phyloP scores from a whole-genome alignment of 208 protist genomes.

The Balamuthia mandrillaris region DNA sequence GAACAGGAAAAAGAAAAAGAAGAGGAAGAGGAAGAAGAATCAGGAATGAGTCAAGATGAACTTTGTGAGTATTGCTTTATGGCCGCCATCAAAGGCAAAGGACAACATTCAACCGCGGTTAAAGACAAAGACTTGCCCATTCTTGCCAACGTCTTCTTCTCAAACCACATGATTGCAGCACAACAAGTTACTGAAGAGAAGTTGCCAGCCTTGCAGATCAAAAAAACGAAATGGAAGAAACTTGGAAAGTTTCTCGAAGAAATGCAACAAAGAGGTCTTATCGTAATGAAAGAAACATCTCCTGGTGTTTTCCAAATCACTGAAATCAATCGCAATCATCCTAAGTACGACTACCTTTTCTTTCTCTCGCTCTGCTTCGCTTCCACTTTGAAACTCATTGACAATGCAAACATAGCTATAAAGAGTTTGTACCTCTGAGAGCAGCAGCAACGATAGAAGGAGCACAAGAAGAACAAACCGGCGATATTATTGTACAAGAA shows the following conservation, averaged over 20 bases:
- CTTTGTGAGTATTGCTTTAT: background rate
- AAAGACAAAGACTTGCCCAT: background rate
- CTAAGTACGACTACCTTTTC: background rate
- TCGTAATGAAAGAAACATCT: background rate
- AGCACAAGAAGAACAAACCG: too few species aligned
- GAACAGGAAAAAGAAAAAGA: background rate
- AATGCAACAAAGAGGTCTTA: background rate
- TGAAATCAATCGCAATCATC: background rate
- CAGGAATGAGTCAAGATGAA: background rate
- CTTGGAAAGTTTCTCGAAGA: background rate
- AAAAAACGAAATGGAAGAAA: background rate
- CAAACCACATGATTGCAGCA: background rate
- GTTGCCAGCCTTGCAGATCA: background rate
- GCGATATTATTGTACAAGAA: too few species aligned
- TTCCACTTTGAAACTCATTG: too few species aligned
- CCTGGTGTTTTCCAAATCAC: background rate
- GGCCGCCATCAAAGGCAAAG: background rate
- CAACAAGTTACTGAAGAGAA: too few species aligned
- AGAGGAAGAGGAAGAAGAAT: background rate
- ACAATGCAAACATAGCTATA: background rate
- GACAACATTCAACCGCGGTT: background rate
- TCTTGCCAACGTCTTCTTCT: conserved; percentile 5
- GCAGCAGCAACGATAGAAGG: too few species aligned
- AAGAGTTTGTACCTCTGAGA: too few species aligned
- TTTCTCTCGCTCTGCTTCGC: too few species aligned